Base-by-base conservation (phyloP, 129 eudicot genomes). In the Artemisia annua region DNA sequence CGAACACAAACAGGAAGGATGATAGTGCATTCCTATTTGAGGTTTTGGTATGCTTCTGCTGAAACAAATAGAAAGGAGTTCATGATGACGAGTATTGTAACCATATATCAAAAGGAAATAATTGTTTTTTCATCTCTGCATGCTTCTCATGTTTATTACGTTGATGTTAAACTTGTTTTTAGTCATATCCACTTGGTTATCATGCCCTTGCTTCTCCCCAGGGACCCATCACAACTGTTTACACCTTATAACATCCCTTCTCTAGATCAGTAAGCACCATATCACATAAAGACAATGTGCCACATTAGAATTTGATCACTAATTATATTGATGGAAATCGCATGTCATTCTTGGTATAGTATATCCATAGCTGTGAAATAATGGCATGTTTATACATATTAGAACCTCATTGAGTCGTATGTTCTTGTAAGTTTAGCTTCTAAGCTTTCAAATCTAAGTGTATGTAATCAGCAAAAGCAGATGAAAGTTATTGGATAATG, bases 171-270 rank as follows among this genome's bases (percentile, higher is more conserved):
- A 39, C 46, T 39, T 7, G 46, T 39, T 8, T 39, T 53, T 53
- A 53, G n/a, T n/a, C 18, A 17, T 17, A 53, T 53, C 15, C 58
- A 53, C 58, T 14, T 53, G 58, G 18, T 39, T 53, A 53, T 53
- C n/a, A 53, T 6, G 3, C 20, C 7, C 58, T 53, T 53, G 7
- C 58, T 57, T 57, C 20, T 57, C 63, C 63, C 12, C 12, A 19
- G 24, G 63, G 10, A 57, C 28, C 63, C 63, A 57, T 57, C 28
- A 57, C 63, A 57, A 57, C 63, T 18, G 10, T 56, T 56, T 24
- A 56, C 30, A 56, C 62, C 61, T 1, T 56, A 56, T 19, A 56
- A 56, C 12, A 56, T 56, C 26, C 11, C 24, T 56, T 56, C 26
- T 57, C 13, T 57, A 7, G 20, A 20, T 57, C 63, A 57, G 24